A percentile compares a stretch with the other conserved stretches of the same genome.
Conservation (phyloP, 768 basidiomycete species). For the Termitomyces sp. region DNA sequence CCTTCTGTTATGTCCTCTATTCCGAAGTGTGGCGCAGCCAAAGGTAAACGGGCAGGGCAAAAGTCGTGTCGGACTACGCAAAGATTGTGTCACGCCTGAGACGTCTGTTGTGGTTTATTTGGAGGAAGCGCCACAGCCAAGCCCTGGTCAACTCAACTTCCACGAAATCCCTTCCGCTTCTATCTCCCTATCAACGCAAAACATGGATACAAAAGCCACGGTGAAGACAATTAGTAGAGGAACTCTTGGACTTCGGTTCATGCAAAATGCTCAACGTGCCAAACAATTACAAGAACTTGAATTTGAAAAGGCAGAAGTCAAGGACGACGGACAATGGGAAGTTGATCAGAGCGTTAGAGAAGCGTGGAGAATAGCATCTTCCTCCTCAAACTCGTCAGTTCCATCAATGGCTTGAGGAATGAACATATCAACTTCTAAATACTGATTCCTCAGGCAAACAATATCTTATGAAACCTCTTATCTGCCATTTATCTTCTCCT, state of each 20-base stretch:
- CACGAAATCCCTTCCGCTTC: not conserved
- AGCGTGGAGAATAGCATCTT: constrained; percentile 37
- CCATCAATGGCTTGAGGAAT: constrained; percentile 3
- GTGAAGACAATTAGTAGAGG: constrained; percentile 50
- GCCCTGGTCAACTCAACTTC: not conserved
- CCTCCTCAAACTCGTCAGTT: constrained; percentile 16
- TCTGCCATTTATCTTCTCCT: constrained; percentile 57
- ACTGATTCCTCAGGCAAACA: constrained; percentile 13
- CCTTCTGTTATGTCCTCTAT: not conserved
- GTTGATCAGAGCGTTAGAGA: constrained; percentile 45
- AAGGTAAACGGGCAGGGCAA: not conserved
- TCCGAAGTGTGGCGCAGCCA: not conserved
- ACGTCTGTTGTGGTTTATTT: constrained; percentile 7
- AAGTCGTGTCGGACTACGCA: not conserved
- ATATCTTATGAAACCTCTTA: constrained; percentile 58
- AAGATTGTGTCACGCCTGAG: not conserved
- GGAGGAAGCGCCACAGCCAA: not conserved
- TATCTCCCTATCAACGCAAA: not conserved
- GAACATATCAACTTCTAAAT: not conserved
- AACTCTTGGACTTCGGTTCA: constrained; percentile 62
- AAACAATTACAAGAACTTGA: constrained; percentile 46
- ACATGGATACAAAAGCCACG: constrained; percentile 28
- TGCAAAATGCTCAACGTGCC: constrained; percentile 63
- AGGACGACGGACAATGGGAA: constrained; percentile 65
- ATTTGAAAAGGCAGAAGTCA: constrained; percentile 45